A percentile compares a stretch with the other conserved stretches of the same genome.
phyloP scores from a whole-genome alignment of 495 filamentous ascomycete genomes.

The Baudoinia panamericana region DNA sequence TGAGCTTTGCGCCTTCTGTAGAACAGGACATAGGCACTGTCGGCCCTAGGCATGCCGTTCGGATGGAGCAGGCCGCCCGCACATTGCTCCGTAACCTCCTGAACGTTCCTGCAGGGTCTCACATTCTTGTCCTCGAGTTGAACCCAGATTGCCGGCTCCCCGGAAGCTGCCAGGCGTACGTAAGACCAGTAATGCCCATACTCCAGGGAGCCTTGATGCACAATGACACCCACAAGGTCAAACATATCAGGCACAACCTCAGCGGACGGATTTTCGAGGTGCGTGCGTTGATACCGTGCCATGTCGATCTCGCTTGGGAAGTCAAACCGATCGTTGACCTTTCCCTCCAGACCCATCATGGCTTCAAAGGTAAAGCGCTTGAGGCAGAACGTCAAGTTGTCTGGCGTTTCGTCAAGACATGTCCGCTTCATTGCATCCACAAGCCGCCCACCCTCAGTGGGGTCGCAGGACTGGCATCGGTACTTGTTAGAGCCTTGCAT shows the following conservation, averaged over 20 bases:
- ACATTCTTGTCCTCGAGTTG: constrained; percentile 89
- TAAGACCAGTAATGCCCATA: constrained; percentile 97
- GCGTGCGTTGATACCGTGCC: constrained; percentile 74
- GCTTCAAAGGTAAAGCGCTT: constrained; percentile 96
- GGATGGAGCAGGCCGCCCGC: constrained; percentile 55
- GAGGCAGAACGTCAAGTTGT: constrained; percentile 90
- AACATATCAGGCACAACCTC: constrained; percentile 56
- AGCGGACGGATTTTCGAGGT: constrained; percentile 54
- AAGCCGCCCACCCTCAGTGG: constrained; percentile 43
- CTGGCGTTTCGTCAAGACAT: constrained; percentile 83
- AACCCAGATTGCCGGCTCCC: constrained; percentile 51
- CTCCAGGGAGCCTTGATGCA: constrained; percentile 86
- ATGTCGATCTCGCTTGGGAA: constrained; percentile 82
- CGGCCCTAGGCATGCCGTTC: constrained; percentile 30
- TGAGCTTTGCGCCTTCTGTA: constrained; percentile 71
- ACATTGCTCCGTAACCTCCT: constrained; percentile 53
- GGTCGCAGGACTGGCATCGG: constrained; percentile 77
- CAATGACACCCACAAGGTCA: constrained; percentile 81
- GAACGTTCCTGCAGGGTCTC: constrained; percentile 53
- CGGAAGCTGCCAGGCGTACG: constrained; percentile 51
- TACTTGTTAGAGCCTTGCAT: constrained; percentile 99
- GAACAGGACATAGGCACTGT: constrained; percentile 86
- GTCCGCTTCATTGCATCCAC: constrained; percentile 91
- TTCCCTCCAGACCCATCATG: constrained; percentile 66
- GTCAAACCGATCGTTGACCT: constrained; percentile 89